phyloP scores from a whole-genome alignment of 805 yeast species.

The Suhomyces prunicola region DNA sequence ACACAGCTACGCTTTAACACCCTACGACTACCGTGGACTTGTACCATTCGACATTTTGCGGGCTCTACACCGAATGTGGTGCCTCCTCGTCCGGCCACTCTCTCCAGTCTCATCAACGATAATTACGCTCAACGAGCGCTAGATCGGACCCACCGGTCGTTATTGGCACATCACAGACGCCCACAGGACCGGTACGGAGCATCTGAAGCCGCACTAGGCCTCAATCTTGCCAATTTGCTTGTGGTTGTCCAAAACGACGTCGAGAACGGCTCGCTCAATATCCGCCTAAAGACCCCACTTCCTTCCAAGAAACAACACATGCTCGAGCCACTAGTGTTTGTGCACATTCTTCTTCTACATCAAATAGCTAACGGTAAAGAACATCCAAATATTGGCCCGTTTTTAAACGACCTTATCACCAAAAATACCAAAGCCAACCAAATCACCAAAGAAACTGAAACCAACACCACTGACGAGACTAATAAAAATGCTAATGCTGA shows the following conservation, averaged over 20 bases:
- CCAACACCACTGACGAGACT: not conserved
- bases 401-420: not conserved
- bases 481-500: not conserved
- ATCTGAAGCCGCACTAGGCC: not conserved
- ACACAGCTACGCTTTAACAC: not conserved
- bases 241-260: slow-evolving; percentile 5
- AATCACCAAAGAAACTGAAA: not conserved
- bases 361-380: not conserved
- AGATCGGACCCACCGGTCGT: not conserved
- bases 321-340: slow-evolving; percentile 4
- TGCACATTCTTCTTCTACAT: slow-evolving; percentile 3
- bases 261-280: not conserved
- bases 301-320: slow-evolving; percentile 7
- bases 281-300: slow-evolving; percentile 3
- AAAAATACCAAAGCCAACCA: not conserved
- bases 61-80: not conserved
- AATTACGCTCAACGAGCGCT: not conserved
- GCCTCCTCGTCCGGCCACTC: not conserved
- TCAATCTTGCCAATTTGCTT: slow-evolving; percentile 3
- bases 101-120: not conserved
- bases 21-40: not conserved
- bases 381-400: not conserved
- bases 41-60: not conserved
- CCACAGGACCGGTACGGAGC: not conserved
- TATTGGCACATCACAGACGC: not conserved